Percentiles rank a stretch among this genome's conserved stretches.
These are phyloP conservation scores for Polyporus arcularius DNA, from an alignment of 768 basidiomycete genomes.

Conservation along the genomic window DNA sequence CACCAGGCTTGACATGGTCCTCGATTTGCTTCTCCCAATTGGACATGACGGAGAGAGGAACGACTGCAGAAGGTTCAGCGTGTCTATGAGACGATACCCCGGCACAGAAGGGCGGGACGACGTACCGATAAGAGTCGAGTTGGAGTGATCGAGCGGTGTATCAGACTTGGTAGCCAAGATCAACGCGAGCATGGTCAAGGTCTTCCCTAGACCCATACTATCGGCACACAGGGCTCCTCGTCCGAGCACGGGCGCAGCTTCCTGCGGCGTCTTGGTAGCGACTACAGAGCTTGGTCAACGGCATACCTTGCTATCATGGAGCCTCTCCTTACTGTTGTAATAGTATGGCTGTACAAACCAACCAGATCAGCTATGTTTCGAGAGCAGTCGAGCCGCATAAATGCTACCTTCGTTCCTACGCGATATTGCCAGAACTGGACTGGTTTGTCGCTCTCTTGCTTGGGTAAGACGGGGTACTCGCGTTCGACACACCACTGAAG, in stretches of 20 bases:
- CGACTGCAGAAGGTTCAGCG: slow-evolving; percentile 46
- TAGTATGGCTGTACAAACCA: slow-evolving; percentile 34
- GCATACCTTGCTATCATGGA: not conserved
- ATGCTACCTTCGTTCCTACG: slow-evolving; percentile 57
- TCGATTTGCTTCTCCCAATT: slow-evolving; percentile 87
- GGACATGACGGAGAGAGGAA: slow-evolving; percentile 79
- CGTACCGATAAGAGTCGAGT: slow-evolving; percentile 79
- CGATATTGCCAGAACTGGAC: slow-evolving; percentile 89
- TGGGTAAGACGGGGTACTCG: slow-evolving; percentile 79
- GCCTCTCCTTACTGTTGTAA: slow-evolving; percentile 34
- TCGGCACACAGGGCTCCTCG: slow-evolving; percentile 88
- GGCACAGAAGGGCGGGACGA: not conserved
- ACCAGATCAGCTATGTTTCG: not conserved
- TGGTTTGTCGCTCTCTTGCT: slow-evolving; percentile 62
- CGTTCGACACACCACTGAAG: slow-evolving; percentile 82
- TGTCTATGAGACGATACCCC: not conserved
- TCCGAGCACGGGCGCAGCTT: slow-evolving; percentile 62
- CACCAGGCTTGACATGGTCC: slow-evolving; percentile 64
- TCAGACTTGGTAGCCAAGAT: slow-evolving; percentile 78
- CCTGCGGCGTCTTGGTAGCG: slow-evolving; percentile 80
- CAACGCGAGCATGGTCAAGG: slow-evolving; percentile 83
- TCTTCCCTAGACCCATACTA: slow-evolving; percentile 92
- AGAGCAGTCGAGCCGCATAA: not conserved
- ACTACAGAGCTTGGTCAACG: slow-evolving; percentile 41
- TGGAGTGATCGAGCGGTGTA: slow-evolving; percentile 52